phyloP scores from a whole-genome alignment of 345 rosid species.

The Syzygium aqueum region DNA sequence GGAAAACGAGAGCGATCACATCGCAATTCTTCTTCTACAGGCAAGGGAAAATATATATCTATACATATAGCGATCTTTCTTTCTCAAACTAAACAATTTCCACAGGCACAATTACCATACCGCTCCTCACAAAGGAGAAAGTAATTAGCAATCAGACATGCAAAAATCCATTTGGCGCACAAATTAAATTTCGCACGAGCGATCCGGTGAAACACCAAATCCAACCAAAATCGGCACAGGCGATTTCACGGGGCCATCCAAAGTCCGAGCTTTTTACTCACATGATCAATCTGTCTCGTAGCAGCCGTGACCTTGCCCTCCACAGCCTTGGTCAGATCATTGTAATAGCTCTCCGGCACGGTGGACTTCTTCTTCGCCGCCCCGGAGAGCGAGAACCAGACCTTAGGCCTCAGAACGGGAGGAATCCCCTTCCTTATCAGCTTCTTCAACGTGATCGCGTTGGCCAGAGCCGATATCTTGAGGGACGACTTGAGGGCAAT shows the following conservation, averaged over 20 bases:
- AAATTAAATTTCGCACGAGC: neutral
- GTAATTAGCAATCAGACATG: neutral
- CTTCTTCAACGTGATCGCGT: constrained; percentile 82
- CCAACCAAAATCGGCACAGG: neutral
- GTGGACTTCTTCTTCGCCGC: constrained; percentile 99
- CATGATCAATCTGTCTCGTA: constrained; percentile 95
- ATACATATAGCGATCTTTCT: neutral
- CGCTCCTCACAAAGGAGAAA: neutral
- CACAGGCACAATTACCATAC: neutral
- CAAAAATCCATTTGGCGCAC: neutral
- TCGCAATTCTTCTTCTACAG: neutral
- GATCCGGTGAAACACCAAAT: neutral
- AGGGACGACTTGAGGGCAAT: constrained; percentile 80
- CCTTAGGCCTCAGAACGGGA: constrained; percentile 91
- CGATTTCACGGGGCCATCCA: neutral
- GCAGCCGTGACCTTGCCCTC: constrained; percentile 95
- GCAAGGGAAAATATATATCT: neutral
- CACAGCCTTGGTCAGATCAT: constrained; percentile 80
- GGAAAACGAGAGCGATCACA: neutral
- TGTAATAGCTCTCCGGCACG: constrained; percentile 91
- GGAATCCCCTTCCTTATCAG: constrained; percentile 96
- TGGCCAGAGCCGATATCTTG: constrained; percentile 64
- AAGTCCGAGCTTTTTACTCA: constrained; percentile 28
- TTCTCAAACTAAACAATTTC: neutral
- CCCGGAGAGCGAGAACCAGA: constrained; percentile 97